A percentile compares a stretch with the other conserved stretches of the same genome.
phyloP scores from a whole-genome alignment of 176 grass and related monocot genomes.

The Musa acuminata region DNA sequence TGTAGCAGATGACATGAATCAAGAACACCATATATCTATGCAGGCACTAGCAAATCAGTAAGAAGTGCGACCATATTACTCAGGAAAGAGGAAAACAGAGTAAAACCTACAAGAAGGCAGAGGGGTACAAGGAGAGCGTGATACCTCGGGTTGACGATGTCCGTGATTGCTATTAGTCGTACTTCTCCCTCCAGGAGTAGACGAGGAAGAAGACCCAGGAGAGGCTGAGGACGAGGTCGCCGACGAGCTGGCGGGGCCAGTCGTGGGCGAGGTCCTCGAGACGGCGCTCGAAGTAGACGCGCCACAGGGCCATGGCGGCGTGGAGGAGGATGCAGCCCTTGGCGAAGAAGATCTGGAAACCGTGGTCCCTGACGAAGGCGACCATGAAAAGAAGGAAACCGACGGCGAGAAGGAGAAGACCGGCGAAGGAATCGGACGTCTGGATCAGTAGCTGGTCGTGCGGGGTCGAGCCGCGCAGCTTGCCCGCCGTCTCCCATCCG shows the following conservation, averaged over 20 bases:
- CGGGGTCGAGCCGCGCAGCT: slow-evolving; percentile 42
- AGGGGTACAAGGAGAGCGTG: too few species aligned
- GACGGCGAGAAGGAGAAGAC: slow-evolving; percentile 36
- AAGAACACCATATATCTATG: not conserved
- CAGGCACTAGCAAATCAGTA: not conserved
- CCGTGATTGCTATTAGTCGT: slow-evolving; percentile 18
- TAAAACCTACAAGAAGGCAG: not conserved
- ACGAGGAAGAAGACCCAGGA: slow-evolving; percentile 47
- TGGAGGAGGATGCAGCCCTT: slow-evolving; percentile 48
- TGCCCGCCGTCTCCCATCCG: slow-evolving; percentile 30
- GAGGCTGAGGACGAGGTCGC: slow-evolving; percentile 39
- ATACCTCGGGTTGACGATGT: not conserved
- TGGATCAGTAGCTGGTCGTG: slow-evolving; percentile 46
- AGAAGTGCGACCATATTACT: not conserved
- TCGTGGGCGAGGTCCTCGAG: slow-evolving; percentile 36
- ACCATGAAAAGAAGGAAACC: slow-evolving; percentile 46
- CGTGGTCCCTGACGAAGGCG: slow-evolving; percentile 40
- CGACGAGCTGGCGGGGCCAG: slow-evolving; percentile 41
- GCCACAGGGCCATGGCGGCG: slow-evolving; percentile 39
- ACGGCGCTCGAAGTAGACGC: slow-evolving; percentile 43
- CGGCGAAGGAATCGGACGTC: slow-evolving; percentile 48
- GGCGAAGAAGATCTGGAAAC: slow-evolving; percentile 47
- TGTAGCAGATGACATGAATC: not conserved
- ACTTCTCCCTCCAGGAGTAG: slow-evolving; percentile 47
- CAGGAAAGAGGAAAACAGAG: too few species aligned